phyloP scores from a whole-genome alignment of 305 asterid genomes.

The Rubia tinctorum region DNA sequence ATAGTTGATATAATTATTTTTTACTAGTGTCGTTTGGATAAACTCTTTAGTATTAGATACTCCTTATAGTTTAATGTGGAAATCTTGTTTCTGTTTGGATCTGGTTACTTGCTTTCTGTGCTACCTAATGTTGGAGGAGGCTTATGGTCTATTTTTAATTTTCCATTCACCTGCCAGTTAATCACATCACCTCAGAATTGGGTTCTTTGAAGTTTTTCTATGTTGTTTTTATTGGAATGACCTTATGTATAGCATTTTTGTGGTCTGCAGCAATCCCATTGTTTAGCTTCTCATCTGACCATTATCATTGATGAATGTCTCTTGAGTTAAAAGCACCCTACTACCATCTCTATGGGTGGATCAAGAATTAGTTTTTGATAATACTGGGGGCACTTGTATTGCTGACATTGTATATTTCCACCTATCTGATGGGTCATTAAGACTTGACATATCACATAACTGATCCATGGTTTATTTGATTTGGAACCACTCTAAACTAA shows the following conservation, averaged over 20 bases:
- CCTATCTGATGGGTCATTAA: background rate
- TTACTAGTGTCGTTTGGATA: background rate
- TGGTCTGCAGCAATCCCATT: background rate
- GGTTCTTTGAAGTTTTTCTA: constrained; percentile 1
- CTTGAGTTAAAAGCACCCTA: background rate
- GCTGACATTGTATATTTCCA: background rate
- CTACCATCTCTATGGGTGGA: background rate
- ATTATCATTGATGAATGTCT: background rate
- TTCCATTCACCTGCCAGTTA: background rate
- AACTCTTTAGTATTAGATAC: background rate
- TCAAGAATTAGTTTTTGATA: background rate
- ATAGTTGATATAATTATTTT: background rate
- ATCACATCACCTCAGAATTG: background rate
- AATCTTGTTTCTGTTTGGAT: background rate
- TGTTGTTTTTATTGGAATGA: background rate
- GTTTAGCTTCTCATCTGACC: background rate
- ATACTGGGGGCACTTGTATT: background rate
- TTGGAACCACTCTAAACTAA: background rate
- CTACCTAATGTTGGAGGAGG: background rate
- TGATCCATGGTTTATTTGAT: background rate
- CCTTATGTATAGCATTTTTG: background rate
- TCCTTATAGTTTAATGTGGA: background rate
- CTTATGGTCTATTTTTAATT: constrained; percentile 1
- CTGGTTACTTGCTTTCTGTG: background rate
- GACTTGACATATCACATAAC: background rate